Conservation (phyloP, 2,329 filamentous ascomycete species). For the Thelonectria olida region DNA sequence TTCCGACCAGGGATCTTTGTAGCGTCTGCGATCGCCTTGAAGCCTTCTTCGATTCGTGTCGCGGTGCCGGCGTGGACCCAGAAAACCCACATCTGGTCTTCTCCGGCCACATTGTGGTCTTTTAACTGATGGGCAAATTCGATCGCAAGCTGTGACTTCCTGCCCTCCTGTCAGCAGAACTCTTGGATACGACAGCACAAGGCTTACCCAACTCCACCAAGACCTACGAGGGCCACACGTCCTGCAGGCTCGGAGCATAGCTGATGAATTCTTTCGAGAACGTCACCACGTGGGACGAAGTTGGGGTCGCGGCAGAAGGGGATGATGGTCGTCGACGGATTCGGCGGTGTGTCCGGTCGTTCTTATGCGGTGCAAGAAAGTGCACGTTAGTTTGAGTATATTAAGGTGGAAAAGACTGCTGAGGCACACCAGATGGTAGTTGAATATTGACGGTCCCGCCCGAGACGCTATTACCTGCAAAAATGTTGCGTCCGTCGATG, state of each 20-base stretch:
- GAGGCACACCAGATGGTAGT: too few species aligned
- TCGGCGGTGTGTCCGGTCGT: background rate
- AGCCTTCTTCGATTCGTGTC: conserved; percentile 1
- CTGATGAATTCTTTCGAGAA: conserved; percentile 36
- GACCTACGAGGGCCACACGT: too few species aligned
- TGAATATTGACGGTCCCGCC: background rate
- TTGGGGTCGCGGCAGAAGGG: conserved; percentile 43
- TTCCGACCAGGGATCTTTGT: background rate
- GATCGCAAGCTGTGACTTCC: conserved; percentile 39
- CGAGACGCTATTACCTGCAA: background rate
- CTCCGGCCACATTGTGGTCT: conserved; percentile 22
- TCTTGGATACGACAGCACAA: too few species aligned
- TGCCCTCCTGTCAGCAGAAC: too few species aligned
- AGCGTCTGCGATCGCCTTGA: background rate
- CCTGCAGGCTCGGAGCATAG: conserved; percentile 31
- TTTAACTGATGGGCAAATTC: conserved; percentile 46
- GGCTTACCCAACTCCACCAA: too few species aligned
- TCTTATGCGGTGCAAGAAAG: background rate
- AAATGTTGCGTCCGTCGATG: background rate
- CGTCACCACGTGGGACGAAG: conserved; percentile 38
- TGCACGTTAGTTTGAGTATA: background rate
- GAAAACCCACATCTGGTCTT: conserved; percentile 44
- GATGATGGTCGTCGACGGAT: conserved; percentile 7
- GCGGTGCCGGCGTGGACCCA: conserved; percentile 38
- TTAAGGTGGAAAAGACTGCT: background rate